phyloP scores from a whole-genome alignment of 1,139 yeast genomes.

The Blastobotrys proliferans region DNA sequence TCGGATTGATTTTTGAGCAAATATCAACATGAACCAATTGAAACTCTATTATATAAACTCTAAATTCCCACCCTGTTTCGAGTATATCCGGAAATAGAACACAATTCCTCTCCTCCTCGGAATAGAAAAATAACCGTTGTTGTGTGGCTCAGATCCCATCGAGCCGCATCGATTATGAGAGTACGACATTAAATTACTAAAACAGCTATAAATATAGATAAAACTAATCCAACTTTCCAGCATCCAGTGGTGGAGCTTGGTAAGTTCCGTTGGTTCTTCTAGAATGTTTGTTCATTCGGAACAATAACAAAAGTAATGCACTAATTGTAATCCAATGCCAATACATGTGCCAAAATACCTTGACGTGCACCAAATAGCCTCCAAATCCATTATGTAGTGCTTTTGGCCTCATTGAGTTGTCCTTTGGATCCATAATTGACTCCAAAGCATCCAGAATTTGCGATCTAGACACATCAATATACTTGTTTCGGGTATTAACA shows the following conservation, averaged over 20 bases:
- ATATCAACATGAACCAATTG: no score
- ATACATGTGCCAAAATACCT: constrained; percentile 7
- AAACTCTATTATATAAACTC: no score
- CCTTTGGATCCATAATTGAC: constrained; percentile 22
- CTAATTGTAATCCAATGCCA: constrained; percentile 13
- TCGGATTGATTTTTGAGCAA: no score
- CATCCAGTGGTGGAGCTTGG: constrained; percentile 6
- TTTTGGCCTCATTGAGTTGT: constrained; percentile 27
- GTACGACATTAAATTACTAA: no score
- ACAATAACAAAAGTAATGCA: constrained; percentile 7
- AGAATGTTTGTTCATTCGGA: constrained; percentile 3
- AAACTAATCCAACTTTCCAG: constrained; percentile 13
- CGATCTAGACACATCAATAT: constrained; percentile 28
- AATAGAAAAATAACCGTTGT: no score
- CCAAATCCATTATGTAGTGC: constrained; percentile 21
- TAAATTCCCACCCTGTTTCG: no score
- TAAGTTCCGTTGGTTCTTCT: constrained; percentile 3
- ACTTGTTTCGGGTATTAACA: constrained; percentile 25
- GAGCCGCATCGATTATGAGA: no score
- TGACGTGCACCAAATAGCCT: constrained; percentile 19
- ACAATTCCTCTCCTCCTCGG: no score
- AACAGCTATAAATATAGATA: constrained; percentile 4
- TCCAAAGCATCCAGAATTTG: constrained; percentile 30
- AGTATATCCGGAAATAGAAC: no score
- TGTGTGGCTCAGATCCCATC: no score